Evolutionary conservation across 2,329 filamentous ascomycete species (phyloP).

Genomic region (Sporothrix variecibatus): DNA sequence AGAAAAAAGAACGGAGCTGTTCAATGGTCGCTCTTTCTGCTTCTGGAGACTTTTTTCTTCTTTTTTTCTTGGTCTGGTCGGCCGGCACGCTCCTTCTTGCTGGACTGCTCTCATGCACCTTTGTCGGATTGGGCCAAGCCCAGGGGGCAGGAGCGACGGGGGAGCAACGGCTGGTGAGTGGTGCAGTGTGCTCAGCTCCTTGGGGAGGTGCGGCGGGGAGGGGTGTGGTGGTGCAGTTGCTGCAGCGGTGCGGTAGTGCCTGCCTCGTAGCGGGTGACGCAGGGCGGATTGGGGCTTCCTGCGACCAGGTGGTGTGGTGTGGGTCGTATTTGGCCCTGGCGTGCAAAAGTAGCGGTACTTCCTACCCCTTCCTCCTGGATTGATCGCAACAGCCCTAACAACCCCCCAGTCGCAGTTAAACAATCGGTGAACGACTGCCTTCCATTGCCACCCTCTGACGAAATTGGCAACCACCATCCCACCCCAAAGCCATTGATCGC

Average conservation of each 20-base stretch:
- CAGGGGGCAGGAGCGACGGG: constrained; percentile 25
- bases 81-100: constrained; percentile 16
- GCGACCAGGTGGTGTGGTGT: not conserved
- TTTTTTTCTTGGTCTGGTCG: constrained; percentile 18
- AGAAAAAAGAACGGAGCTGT: constrained; percentile 23
- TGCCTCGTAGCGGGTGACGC: constrained; percentile 21
- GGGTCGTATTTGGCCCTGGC: constrained; percentile 10
- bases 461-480: not conserved
- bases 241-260: constrained; percentile 10
- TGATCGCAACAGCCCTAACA: constrained; percentile 2
- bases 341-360: constrained; percentile 25
- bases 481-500: not conserved
- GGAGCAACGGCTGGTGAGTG: constrained; percentile 20
- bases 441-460: not conserved
- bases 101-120: constrained; percentile 20
- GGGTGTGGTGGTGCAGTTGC: not conserved
- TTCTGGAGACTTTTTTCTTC: constrained; percentile 23
- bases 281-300: constrained; percentile 20
- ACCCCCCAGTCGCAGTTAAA: not conserved
- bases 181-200: not conserved
- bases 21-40: constrained; percentile 24
- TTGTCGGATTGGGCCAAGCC: constrained; percentile 23
- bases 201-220: constrained; percentile 13
- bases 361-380: not conserved
- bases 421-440: constrained; percentile 4